Conservation (phyloP, 495 filamentous ascomycete genomes). For the Astrothelium subdiscretum region DNA sequence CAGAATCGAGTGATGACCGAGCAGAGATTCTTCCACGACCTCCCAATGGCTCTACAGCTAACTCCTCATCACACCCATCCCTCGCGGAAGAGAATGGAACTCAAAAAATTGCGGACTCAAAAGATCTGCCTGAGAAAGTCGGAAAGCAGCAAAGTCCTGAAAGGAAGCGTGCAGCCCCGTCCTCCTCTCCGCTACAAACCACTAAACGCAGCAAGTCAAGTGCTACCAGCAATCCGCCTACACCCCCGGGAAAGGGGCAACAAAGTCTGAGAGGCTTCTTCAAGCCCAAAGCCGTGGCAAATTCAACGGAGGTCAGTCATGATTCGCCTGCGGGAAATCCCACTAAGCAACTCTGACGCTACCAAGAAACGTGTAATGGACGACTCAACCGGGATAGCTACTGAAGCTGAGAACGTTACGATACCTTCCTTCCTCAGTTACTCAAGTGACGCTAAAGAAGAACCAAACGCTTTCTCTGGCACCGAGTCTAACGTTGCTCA, state of each 20-base stretch:
- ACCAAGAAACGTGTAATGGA: conserved; percentile 3
- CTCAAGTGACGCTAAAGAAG: background rate
- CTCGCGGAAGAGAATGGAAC: background rate
- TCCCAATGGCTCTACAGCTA: background rate
- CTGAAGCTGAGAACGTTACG: background rate
- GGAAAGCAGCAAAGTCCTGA: background rate
- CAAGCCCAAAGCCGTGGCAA: conserved; percentile 38
- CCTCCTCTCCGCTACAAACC: conserved; percentile 6
- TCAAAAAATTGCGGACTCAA: background rate
- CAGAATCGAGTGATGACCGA: background rate
- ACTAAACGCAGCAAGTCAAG: conserved; percentile 40
- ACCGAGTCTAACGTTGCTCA: background rate
- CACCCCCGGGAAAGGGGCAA: conserved; percentile 42
- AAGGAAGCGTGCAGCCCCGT: conserved; percentile 11
- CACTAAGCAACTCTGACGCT: conserved; percentile 10
- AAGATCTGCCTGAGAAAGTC: background rate
- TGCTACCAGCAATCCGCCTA: conserved; percentile 11
- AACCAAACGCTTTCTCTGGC: background rate
- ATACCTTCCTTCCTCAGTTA: background rate
- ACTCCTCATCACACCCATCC: background rate
- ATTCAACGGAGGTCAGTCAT: background rate
- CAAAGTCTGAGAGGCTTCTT: conserved; percentile 78
- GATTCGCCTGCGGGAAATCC: background rate
- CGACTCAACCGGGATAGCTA: background rate
- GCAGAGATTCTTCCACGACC: background rate